Percentiles rank a stretch among this genome's conserved stretches.
These are phyloP conservation scores for Bromus sterilis DNA, from an alignment of 176 grass and related monocot genomes.

Conservation along the genomic window DNA sequence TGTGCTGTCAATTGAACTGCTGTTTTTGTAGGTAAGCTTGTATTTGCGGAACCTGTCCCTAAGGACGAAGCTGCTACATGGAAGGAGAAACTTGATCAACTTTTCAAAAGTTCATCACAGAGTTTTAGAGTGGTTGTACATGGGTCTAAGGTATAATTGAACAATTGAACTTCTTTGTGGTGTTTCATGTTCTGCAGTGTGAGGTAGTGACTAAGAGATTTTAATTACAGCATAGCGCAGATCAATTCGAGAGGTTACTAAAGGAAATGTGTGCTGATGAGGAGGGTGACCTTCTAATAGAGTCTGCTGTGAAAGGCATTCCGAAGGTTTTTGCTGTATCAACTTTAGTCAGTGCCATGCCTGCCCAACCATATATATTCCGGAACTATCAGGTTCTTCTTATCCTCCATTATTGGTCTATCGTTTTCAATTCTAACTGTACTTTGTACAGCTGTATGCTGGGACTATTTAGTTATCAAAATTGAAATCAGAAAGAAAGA, in stretches of 20 bases:
- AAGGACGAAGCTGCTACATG: slow-evolving; percentile 93
- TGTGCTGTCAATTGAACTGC: slow-evolving; percentile 25
- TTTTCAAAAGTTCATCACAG: slow-evolving; percentile 98
- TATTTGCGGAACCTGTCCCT: slow-evolving; percentile 88
- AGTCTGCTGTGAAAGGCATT: slow-evolving; percentile 88
- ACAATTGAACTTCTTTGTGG: neutral
- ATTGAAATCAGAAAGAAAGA: slow-evolving; percentile 2
- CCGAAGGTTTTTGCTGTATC: slow-evolving; percentile 98
- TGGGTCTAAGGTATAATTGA: slow-evolving; percentile 82
- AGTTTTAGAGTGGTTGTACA: slow-evolving; percentile 99
- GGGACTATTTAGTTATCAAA: neutral
- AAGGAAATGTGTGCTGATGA: slow-evolving; percentile 94
- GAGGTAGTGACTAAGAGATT: slow-evolving; percentile 8
- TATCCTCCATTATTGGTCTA: neutral
- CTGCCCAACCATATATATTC: slow-evolving; percentile 93
- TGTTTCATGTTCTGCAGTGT: slow-evolving; percentile 11
- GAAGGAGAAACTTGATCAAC: slow-evolving; percentile 93
- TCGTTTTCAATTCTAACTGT: slow-evolving; percentile 18
- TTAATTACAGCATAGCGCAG: slow-evolving; percentile 94
- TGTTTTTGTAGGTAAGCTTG: slow-evolving; percentile 81
- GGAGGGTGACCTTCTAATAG: slow-evolving; percentile 95
- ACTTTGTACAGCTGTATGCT: slow-evolving; percentile 1
- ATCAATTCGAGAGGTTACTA: slow-evolving; percentile 92
- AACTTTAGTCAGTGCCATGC: slow-evolving; percentile 89
- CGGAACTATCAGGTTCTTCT: slow-evolving; percentile 87